A percentile compares a stretch with the other conserved stretches of the same genome.
Conservation (phyloP, 2,329 filamentous ascomycete species). For the Triangularia verruculosa region DNA sequence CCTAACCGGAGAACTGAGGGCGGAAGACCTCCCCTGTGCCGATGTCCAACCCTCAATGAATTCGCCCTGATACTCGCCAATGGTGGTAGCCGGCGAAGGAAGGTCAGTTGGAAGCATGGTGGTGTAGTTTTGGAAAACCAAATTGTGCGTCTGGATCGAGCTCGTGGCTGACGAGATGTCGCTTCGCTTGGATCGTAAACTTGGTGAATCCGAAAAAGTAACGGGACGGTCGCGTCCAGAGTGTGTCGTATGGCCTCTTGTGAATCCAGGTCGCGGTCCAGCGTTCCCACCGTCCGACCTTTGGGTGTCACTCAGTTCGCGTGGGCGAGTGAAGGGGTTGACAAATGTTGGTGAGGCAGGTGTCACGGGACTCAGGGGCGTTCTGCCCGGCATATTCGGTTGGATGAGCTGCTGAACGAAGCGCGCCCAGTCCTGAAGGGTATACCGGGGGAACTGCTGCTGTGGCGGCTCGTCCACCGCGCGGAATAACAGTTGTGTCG, state of each 20-base stretch:
- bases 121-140: constrained; percentile 47
- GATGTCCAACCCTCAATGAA: constrained; percentile 61
- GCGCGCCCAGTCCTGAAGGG: constrained; percentile 59
- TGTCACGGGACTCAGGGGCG: constrained; percentile 49
- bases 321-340: constrained; percentile 48
- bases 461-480: constrained; percentile 44
- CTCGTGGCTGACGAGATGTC: constrained; percentile 60
- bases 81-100: constrained; percentile 53
- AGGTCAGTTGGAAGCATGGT: constrained; percentile 53
- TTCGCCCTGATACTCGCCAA: constrained; percentile 52
- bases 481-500: constrained; percentile 56
- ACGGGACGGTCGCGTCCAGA: constrained; percentile 50
- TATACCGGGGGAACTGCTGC: constrained; percentile 30
- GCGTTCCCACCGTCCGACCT: constrained; percentile 45
- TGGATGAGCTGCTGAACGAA: constrained; percentile 47
- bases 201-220: constrained; percentile 57
- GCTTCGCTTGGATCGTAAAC: constrained; percentile 59
- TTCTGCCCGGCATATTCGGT: constrained; percentile 37
- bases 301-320: constrained; percentile 42
- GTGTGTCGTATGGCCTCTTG: constrained; percentile 47
- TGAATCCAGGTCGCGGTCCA: constrained; percentile 38
- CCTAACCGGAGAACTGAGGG: constrained; percentile 55
- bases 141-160: constrained; percentile 42
- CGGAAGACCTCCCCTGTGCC: constrained; percentile 57
- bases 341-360: constrained; percentile 53